Conservation (phyloP, 495 filamentous ascomycete genomes). For the Talaromyces borbonicus region DNA sequence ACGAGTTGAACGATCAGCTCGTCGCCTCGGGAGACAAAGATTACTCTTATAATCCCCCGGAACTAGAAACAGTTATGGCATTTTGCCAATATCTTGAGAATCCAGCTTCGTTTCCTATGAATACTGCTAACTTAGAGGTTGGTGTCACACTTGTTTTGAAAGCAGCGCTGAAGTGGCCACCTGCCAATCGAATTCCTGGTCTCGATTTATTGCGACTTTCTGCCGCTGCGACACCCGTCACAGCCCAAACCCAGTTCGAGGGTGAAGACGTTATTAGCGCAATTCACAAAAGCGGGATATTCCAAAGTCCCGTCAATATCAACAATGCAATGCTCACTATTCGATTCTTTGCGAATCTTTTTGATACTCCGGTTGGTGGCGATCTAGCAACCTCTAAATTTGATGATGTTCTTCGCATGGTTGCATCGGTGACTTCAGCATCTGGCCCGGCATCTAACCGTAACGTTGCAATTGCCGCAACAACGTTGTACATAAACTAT, state of each 20-base stretch:
- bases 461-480: conserved; percentile 71
- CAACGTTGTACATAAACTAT: conserved; percentile 81
- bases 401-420: conserved; percentile 43
- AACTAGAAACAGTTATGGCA: conserved; percentile 46
- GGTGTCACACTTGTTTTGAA: conserved; percentile 53
- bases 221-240: conserved; percentile 50
- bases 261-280: conserved; percentile 40
- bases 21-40: conserved; percentile 61
- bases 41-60: conserved; percentile 59
- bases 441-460: conserved; percentile 50
- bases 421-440: conserved; percentile 33
- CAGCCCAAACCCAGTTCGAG: conserved; percentile 49
- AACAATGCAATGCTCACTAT: conserved; percentile 84
- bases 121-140: conserved; percentile 26
- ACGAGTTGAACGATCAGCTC: conserved; percentile 59
- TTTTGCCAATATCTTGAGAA: conserved; percentile 50
- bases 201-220: conserved; percentile 79
- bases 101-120: conserved; percentile 20
- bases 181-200: conserved; percentile 64
- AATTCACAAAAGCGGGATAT: conserved; percentile 42
- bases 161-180: conserved; percentile 67
- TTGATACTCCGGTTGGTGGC: conserved; percentile 63
- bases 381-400: conserved; percentile 48
- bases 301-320: conserved; percentile 42
- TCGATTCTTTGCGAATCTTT: conserved; percentile 79